Conservation (phyloP, 2,329 filamentous ascomycete genomes). For the Sporothrix euskadiensis region DNA sequence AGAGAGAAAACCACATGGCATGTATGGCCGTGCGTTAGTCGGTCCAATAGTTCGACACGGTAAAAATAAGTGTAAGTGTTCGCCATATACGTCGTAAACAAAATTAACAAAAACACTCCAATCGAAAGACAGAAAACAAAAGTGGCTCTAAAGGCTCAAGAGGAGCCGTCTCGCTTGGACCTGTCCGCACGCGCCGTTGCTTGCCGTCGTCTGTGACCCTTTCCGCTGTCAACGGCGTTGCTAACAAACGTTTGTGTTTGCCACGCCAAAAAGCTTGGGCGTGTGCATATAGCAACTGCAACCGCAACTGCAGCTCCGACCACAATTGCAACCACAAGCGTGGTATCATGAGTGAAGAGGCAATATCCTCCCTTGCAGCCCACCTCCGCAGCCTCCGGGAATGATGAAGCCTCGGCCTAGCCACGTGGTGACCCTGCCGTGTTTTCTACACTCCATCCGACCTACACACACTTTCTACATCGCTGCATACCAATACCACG, state of each 20-base stretch:
- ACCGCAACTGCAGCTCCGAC: too few relatives aligned
- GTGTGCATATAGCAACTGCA: too few relatives aligned
- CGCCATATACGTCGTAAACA: background rate
- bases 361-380: background rate
- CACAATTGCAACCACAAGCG: too few relatives aligned
- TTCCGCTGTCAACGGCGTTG: background rate
- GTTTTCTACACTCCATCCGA: background rate
- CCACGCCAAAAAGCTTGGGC: too few relatives aligned
- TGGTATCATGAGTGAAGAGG: background rate
- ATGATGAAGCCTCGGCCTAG: background rate
- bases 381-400: background rate
- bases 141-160: background rate
- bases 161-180: constrained; percentile 2
- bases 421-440: background rate
- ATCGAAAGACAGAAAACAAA: background rate
- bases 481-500: background rate
- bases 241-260: background rate
- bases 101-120: background rate
- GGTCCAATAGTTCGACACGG: background rate
- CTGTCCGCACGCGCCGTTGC: background rate
- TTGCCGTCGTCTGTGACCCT: background rate
- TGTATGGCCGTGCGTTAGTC: background rate
- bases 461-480: background rate
- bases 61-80: background rate
- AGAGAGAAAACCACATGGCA: background rate